phyloP scores from a whole-genome alignment of 495 filamentous ascomycete genomes.

The Penicillium simplicissimum region DNA sequence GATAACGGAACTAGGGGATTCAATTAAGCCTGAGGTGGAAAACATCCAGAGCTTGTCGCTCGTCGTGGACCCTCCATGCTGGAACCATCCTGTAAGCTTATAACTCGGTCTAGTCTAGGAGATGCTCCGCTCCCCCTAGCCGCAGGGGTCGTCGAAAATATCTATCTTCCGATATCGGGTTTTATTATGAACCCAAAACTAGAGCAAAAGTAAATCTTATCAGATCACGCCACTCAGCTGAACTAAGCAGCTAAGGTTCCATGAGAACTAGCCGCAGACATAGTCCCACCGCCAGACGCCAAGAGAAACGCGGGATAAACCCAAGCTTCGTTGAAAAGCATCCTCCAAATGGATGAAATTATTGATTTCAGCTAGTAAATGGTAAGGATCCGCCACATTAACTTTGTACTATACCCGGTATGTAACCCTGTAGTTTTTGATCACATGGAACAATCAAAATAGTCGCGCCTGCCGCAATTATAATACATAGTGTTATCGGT shows the following conservation, averaged over 20 bases:
- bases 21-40: background rate
- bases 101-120: no score
- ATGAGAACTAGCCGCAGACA: background rate
- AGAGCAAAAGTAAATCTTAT: background rate
- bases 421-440: no score
- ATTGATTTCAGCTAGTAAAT: no score
- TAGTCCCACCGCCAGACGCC: background rate
- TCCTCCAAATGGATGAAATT: background rate
- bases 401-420: no score
- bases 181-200: background rate
- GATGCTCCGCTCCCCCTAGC: background rate
- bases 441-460: no score
- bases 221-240: background rate
- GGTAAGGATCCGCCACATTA: background rate
- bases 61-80: background rate
- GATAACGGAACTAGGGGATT: background rate
- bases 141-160: background rate
- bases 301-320: background rate
- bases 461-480: background rate
- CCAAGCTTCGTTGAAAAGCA: background rate
- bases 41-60: background rate
- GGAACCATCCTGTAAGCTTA: no score
- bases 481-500: background rate
- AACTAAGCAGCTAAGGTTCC: no score
- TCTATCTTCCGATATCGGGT: background rate